A percentile compares a stretch with the other conserved stretches of the same genome.
These are phyloP conservation scores for Alternaria sp. DNA, from an alignment of 2,329 filamentous ascomycete genomes.

Conservation along the genomic window DNA sequence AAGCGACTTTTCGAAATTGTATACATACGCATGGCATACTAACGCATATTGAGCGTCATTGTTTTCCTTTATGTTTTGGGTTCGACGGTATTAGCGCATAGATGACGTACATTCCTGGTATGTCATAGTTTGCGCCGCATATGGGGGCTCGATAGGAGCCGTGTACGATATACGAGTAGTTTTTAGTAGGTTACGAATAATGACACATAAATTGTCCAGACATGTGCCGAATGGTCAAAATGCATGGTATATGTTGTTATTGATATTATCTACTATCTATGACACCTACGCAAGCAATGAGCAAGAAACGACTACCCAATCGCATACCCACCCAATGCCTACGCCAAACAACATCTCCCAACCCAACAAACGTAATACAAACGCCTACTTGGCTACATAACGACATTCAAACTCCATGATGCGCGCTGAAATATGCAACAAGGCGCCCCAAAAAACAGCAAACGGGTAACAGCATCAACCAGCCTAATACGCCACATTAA, in stretches of 20 bases:
- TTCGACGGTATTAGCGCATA: background rate
- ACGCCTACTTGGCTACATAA: background rate
- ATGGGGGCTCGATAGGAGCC: background rate
- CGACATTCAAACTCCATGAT: background rate
- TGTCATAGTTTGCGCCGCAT: background rate
- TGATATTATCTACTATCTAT: background rate
- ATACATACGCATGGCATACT: background rate
- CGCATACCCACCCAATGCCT: background rate
- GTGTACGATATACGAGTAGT: background rate
- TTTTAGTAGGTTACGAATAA: background rate
- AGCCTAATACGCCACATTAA: background rate
- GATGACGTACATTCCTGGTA: background rate
- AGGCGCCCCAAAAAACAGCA: background rate
- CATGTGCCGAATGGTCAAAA: background rate
- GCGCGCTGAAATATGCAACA: constrained; percentile 1
- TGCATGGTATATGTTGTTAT: background rate
- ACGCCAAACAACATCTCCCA: background rate
- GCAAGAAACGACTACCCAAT: background rate
- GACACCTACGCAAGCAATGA: background rate
- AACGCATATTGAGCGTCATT: background rate
- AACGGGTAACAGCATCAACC: background rate
- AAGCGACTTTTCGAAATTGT: background rate
- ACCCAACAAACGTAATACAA: background rate
- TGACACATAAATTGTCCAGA: background rate
- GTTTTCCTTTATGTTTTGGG: background rate